Conservation (phyloP, 169 alveolate genomes). For the Plasmodium relictum region DNA sequence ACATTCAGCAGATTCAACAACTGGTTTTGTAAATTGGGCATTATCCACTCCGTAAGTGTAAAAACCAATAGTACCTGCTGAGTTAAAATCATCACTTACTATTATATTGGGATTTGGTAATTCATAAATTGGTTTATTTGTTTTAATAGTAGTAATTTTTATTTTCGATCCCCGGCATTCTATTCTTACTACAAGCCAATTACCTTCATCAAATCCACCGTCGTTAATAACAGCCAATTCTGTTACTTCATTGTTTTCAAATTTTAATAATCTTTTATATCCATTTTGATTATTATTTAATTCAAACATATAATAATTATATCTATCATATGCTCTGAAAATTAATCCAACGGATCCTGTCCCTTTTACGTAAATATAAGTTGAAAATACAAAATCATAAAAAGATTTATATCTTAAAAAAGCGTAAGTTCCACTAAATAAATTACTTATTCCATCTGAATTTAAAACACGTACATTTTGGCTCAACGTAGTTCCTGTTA, state of each 20-base stretch:
- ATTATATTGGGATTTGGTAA: conserved; percentile 84
- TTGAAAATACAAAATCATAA: conserved; percentile 81
- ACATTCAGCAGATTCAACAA: conserved; percentile 88
- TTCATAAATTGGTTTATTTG: conserved; percentile 79
- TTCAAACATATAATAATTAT: conserved; percentile 85
- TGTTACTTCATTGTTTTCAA: conserved; percentile 88
- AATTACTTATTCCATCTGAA: conserved; percentile 24
- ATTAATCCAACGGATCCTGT: conserved; percentile 87
- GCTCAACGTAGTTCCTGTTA: conserved; percentile 37
- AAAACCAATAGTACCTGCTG: conserved; percentile 88
- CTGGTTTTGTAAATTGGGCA: conserved; percentile 83
- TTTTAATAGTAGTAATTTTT: conserved; percentile 76
- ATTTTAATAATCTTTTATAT: conserved; percentile 87
- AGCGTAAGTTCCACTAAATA: conserved; percentile 82
- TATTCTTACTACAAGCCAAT: conserved; percentile 88
- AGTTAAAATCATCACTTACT: conserved; percentile 84
- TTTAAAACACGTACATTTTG: conserved; percentile 77
- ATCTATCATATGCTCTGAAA: conserved; percentile 85
- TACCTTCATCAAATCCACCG: conserved; percentile 81
- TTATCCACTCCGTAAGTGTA: conserved; percentile 85
- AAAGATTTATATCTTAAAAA: conserved; percentile 82
- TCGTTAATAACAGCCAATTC: conserved; percentile 88
- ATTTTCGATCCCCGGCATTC: conserved; percentile 83
- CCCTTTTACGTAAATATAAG: conserved; percentile 82
- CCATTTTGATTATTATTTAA: conserved; percentile 85